These are phyloP conservation scores for Sinapis alba DNA, from an alignment of 441 rosid genomes.

Conservation along the genomic window DNA sequence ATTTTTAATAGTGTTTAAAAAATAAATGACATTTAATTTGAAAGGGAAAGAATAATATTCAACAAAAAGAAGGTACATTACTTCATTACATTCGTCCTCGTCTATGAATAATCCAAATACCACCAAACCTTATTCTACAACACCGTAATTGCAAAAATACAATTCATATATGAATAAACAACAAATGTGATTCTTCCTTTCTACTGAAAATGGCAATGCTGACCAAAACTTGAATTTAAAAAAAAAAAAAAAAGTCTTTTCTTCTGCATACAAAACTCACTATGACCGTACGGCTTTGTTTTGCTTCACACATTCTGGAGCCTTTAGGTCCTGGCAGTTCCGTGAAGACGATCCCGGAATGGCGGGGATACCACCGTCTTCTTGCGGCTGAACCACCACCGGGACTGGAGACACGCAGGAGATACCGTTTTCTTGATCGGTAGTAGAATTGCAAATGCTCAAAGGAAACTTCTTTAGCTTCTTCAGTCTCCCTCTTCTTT, in stretches of 20 bases:
- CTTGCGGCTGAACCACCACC: slow-evolving; percentile 42
- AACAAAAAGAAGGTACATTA: not conserved
- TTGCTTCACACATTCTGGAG: slow-evolving; percentile 68
- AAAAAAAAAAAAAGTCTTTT: not conserved
- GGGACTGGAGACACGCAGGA: slow-evolving; percentile 39
- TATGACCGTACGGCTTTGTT: slow-evolving; percentile 70
- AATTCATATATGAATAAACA: slow-evolving; percentile 23
- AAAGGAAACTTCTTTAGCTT: slow-evolving; percentile 79
- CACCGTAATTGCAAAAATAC: slow-evolving; percentile 17
- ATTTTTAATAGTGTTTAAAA: not conserved
- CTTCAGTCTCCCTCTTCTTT: slow-evolving; percentile 85
- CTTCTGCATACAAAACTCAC: not conserved
- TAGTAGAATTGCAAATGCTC: slow-evolving; percentile 65
- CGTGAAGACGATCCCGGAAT: slow-evolving; percentile 22
- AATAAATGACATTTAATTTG: not conserved
- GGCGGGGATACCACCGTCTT: slow-evolving; percentile 34
- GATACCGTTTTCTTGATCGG: slow-evolving; percentile 55
- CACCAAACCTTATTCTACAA: slow-evolving; percentile 12
- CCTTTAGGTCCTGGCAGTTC: slow-evolving; percentile 78
- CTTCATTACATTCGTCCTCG: not conserved
- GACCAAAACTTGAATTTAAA: slow-evolving; percentile 14
- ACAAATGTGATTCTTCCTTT: slow-evolving; percentile 20
- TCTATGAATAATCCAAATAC: slow-evolving; percentile 24
- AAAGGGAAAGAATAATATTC: not conserved
- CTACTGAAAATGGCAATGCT: slow-evolving; percentile 29